A percentile compares a stretch with the other conserved stretches of the same genome.
These are phyloP conservation scores for Laetiporus sulphureus DNA, from an alignment of 1,284 basidiomycete species.

Conservation along the genomic window DNA sequence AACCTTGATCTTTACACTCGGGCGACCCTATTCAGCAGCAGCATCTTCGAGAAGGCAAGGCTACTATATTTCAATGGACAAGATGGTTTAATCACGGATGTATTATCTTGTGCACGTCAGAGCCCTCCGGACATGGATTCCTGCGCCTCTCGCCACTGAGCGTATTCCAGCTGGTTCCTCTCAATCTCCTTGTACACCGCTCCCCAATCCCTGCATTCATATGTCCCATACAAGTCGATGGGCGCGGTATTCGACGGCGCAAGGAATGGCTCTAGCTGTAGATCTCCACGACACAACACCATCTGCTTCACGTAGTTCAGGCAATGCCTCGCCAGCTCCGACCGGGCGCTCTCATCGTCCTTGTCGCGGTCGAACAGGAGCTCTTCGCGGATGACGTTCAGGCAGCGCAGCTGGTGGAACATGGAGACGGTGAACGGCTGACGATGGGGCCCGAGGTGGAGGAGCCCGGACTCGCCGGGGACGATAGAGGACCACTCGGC, in stretches of 20 bases:
- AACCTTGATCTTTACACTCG: too few species aligned
- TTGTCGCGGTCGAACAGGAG: not conserved
- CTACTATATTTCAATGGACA: not conserved
- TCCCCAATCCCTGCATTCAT: constrained; percentile 17
- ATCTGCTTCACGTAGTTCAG: constrained; percentile 19
- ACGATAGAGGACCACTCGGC: constrained; percentile 21
- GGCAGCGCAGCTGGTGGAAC: constrained; percentile 32
- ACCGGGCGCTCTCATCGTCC: constrained; percentile 4
- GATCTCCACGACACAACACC: constrained; percentile 18
- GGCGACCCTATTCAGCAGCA: too few species aligned
- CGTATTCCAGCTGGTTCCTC: constrained; percentile 13
- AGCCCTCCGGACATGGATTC: too few species aligned
- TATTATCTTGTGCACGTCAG: too few species aligned
- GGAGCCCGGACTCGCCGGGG: constrained; percentile 18
- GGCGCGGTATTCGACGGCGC: constrained; percentile 15
- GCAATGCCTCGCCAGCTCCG: constrained; percentile 17
- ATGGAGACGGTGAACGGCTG: constrained; percentile 26
- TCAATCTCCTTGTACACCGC: constrained; percentile 17
- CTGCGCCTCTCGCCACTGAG: not conserved
- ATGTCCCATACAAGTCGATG: constrained; percentile 14
- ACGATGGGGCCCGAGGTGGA: constrained; percentile 22
- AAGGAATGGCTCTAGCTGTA: constrained; percentile 18
- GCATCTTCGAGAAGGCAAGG: too few species aligned
- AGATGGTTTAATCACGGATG: not conserved
- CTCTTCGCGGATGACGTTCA: constrained; percentile 26